phyloP scores from a whole-genome alignment of 2,329 filamentous ascomycete genomes.

The Fusarium devonianum region DNA sequence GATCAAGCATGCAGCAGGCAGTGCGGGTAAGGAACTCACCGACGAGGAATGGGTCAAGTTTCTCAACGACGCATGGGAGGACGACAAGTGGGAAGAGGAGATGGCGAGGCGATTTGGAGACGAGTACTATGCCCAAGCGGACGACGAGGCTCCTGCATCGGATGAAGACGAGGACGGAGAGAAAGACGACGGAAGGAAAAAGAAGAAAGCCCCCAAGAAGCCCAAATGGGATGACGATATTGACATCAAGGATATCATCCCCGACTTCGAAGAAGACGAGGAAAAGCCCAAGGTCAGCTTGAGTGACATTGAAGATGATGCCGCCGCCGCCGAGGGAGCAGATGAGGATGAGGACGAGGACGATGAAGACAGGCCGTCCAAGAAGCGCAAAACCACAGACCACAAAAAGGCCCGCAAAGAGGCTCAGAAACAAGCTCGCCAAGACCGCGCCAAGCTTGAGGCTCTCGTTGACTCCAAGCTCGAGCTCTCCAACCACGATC shows the following conservation, averaged over 20 bases:
- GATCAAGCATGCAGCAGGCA: slow-evolving; percentile 88
- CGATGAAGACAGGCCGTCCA: slow-evolving; percentile 56
- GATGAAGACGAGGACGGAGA: slow-evolving; percentile 70
- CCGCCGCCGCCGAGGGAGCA: slow-evolving; percentile 47
- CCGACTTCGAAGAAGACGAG: slow-evolving; percentile 79
- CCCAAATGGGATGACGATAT: slow-evolving; percentile 95
- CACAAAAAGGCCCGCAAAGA: slow-evolving; percentile 65
- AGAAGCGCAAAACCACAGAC: slow-evolving; percentile 67
- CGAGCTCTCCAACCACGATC: slow-evolving; percentile 72
- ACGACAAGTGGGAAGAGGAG: slow-evolving; percentile 87
- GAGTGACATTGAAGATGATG: slow-evolving; percentile 54
- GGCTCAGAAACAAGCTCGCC: slow-evolving; percentile 75
- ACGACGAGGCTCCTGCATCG: slow-evolving; percentile 70
- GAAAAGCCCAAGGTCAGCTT: slow-evolving; percentile 60
- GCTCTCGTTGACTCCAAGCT: slow-evolving; percentile 84
- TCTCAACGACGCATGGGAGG: slow-evolving; percentile 87
- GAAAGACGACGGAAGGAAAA: slow-evolving; percentile 59
- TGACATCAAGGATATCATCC: slow-evolving; percentile 90
- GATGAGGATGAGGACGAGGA: slow-evolving; percentile 52
- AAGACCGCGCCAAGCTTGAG: slow-evolving; percentile 84
- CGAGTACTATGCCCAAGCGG: slow-evolving; percentile 85
- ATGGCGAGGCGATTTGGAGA: slow-evolving; percentile 91
- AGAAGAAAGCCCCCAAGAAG: slow-evolving; percentile 58
- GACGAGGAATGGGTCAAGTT: slow-evolving; percentile 86
- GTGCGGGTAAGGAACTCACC: slow-evolving; percentile 69